phyloP scores from a whole-genome alignment of 1,284 basidiomycete species.

The Sporisorium exsertum region DNA sequence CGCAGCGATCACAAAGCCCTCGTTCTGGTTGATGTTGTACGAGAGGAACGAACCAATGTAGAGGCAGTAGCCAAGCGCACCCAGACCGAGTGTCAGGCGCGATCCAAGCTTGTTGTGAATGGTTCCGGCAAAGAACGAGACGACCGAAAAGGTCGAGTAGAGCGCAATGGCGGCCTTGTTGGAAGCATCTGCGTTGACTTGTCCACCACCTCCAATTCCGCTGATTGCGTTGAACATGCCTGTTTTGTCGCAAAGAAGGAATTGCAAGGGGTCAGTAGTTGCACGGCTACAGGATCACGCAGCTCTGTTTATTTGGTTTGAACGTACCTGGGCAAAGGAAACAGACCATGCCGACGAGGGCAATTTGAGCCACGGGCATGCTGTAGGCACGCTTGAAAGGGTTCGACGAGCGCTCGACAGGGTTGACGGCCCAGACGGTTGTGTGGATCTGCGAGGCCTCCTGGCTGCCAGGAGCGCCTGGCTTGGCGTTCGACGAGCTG shows the following conservation, averaged over 20 bases:
- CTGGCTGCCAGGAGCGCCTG: constrained; percentile 4
- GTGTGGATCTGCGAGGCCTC: constrained; percentile 18
- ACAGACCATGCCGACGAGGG: constrained; percentile 58
- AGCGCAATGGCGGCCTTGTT: constrained; percentile 55
- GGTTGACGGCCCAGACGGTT: constrained; percentile 18
- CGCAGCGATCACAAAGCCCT: constrained; percentile 74
- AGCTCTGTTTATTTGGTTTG: constrained; percentile 70
- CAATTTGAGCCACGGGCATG: constrained; percentile 30
- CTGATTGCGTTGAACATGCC: constrained; percentile 74
- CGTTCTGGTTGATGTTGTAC: constrained; percentile 69
- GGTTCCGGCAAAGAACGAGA: constrained; percentile 76
- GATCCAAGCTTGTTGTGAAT: constrained; percentile 77
- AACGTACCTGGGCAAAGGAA: constrained; percentile 74
- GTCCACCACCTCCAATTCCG: constrained; percentile 72
- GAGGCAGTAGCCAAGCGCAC: constrained; percentile 73
- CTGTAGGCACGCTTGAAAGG: constrained; percentile 27
- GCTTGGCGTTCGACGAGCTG: constrained; percentile 29
- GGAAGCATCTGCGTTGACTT: constrained; percentile 39
- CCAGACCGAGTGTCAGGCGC: constrained; percentile 78
- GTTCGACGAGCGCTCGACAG: constrained; percentile 30
- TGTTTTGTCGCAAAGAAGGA: neutral
- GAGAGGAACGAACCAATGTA: constrained; percentile 79
- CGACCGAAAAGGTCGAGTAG: constrained; percentile 62
- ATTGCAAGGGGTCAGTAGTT: neutral
- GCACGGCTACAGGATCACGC: neutral